Evolutionary conservation across 371 early-diverging fungal species (phyloP).

Genomic region (Nematocida ironsii): DNA sequence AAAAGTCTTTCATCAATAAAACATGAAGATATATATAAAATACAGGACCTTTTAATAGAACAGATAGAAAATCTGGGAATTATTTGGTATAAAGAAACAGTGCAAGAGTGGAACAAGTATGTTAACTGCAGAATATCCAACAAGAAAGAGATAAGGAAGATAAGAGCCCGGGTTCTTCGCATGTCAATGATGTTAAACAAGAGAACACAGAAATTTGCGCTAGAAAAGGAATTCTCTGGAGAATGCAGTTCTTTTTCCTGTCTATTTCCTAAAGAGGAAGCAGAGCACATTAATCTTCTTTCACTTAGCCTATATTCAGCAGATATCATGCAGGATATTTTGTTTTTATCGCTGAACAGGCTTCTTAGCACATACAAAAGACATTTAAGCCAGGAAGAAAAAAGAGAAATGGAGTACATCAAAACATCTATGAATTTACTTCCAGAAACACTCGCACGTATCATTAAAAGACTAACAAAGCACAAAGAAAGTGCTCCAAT

Average conservation of each 20-base stretch:
- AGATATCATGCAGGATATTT: conserved; percentile 1
- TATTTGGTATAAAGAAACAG: not conserved
- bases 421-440: not conserved
- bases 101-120: not conserved
- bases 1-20: not conserved
- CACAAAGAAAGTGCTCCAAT: conserved; percentile 11
- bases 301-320: not conserved
- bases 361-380: conserved; percentile 87
- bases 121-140: not conserved
- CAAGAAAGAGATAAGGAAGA: conserved; percentile 8
- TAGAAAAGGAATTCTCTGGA: not conserved
- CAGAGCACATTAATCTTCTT: not conserved
- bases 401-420: conserved; percentile 81
- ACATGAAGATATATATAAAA: not conserved
- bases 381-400: conserved; percentile 85
- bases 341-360: not conserved
- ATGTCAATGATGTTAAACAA: conserved; percentile 10
- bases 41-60: not conserved
- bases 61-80: not conserved
- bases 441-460: not conserved
- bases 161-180: not conserved
- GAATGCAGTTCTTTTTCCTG: not conserved
- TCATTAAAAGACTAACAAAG: not conserved
- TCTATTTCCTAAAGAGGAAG: not conserved
- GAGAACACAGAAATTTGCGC: not conserved